A percentile compares a stretch with the other conserved stretches of the same genome.
Evolutionary conservation across 1,284 basidiomycete genomes (phyloP).

Genomic region (Pascua guehoae): DNA sequence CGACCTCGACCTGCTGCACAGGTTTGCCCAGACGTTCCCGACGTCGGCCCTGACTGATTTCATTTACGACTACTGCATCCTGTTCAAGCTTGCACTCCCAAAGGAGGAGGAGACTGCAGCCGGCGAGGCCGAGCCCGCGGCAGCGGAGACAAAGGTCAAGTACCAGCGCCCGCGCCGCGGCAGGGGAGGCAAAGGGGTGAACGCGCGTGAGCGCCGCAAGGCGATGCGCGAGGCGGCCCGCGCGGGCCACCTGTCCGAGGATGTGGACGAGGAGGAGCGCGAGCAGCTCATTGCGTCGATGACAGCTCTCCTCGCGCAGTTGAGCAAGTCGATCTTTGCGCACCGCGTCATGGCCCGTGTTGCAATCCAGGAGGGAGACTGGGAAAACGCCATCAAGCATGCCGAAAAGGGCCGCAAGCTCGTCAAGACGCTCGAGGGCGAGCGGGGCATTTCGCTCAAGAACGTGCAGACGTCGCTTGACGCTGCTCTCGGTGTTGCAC

Average conservation of each 20-base stretch:
- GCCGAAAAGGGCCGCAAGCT: conserved; percentile 67
- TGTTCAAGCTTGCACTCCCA: conserved; percentile 56
- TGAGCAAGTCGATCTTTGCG: conserved; percentile 65
- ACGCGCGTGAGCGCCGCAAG: conserved; percentile 36
- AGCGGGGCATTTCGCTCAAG: conserved; percentile 56
- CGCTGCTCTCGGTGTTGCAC: conserved; percentile 52
- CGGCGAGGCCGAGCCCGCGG: conserved; percentile 18
- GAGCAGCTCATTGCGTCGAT: conserved; percentile 43
- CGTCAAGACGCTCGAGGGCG: conserved; percentile 57
- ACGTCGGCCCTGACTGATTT: conserved; percentile 57
- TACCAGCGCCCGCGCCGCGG: conserved; percentile 20
- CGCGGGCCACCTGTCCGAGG: conserved; percentile 37
- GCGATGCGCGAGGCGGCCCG: conserved; percentile 28
- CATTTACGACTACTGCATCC: conserved; percentile 66
- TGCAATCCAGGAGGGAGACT: conserved; percentile 73
- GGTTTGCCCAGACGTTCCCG: conserved; percentile 70
- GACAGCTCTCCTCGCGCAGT: conserved; percentile 36
- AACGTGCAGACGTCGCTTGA: conserved; percentile 39
- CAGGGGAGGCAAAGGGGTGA: conserved; percentile 17
- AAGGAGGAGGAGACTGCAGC: conserved; percentile 48
- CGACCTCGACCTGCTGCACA: conserved; percentile 60
- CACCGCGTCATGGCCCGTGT: conserved; percentile 68
- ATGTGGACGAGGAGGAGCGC: conserved; percentile 39
- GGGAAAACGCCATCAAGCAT: conserved; percentile 66
- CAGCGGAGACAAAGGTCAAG: not conserved